phyloP scores from a whole-genome alignment of 2,329 filamentous ascomycete species.

The Aspergillus pseudoterreus region DNA sequence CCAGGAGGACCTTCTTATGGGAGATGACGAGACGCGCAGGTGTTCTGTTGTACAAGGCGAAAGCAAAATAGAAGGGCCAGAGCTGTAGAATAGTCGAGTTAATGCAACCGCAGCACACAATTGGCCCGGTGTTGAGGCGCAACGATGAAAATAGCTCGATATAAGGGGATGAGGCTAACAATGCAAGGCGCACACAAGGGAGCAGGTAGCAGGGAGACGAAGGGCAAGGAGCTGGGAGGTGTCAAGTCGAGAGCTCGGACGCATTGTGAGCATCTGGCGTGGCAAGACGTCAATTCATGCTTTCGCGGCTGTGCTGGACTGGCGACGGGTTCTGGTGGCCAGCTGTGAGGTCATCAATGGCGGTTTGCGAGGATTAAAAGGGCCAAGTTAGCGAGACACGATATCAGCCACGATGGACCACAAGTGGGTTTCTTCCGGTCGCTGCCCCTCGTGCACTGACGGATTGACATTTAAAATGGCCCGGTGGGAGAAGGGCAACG shows the following conservation, averaged over 20 bases:
- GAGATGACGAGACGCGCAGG: background rate
- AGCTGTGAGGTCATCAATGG: constrained; percentile 1
- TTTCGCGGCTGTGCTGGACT: constrained; percentile 17
- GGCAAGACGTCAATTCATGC: constrained; percentile 19
- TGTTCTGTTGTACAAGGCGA: constrained; percentile 9
- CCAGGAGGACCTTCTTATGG: background rate
- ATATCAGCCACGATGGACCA: constrained; percentile 15
- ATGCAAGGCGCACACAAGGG: constrained; percentile 22
- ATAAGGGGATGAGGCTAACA: constrained; percentile 15
- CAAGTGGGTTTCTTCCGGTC: constrained; percentile 8
- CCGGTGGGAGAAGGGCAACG: background rate
- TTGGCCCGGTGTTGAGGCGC: constrained; percentile 2
- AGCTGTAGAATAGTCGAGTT: background rate
- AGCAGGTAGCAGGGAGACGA: constrained; percentile 10
- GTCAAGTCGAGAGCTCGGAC: constrained; percentile 20
- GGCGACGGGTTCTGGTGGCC: background rate
- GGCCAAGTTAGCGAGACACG: constrained; percentile 6
- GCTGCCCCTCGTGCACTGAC: constrained; percentile 4
- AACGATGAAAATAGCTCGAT: constrained; percentile 13
- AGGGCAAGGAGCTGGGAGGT: constrained; percentile 21
- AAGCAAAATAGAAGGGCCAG: background rate
- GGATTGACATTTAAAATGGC: too few relatives aligned
- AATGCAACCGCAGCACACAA: constrained; percentile 1
- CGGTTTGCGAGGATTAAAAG: background rate
- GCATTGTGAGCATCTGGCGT: constrained; percentile 33